phyloP scores from a whole-genome alignment of 2,329 filamentous ascomycete genomes.

The Amylocarpus encephaloides region DNA sequence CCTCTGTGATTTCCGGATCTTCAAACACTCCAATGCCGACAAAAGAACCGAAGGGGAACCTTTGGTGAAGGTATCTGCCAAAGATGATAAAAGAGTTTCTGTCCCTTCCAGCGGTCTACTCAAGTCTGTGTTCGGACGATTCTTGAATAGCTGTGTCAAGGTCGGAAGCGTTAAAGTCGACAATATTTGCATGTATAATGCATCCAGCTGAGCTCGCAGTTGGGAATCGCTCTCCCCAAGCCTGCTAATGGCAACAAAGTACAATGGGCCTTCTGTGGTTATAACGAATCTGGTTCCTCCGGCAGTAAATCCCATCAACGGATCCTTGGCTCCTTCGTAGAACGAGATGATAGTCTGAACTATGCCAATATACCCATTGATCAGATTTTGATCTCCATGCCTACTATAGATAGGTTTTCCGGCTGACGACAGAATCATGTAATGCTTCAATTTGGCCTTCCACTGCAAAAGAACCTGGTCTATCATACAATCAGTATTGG shows the following conservation, averaged over 20 bases:
- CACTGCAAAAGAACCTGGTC: constrained; percentile 56
- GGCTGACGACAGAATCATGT: constrained; percentile 90
- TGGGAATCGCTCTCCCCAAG: constrained; percentile 90
- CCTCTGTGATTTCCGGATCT: constrained; percentile 80
- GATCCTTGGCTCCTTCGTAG: constrained; percentile 75
- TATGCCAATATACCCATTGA: constrained; percentile 91
- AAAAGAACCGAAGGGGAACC: constrained; percentile 86
- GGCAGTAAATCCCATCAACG: constrained; percentile 78
- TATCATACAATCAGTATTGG: constrained; percentile 25
- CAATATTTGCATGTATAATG: constrained; percentile 95
- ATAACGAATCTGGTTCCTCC: constrained; percentile 81
- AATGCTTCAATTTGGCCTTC: constrained; percentile 94
- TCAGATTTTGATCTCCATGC: constrained; percentile 81
- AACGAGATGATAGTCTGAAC: constrained; percentile 98
- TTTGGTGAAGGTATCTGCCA: constrained; percentile 90
- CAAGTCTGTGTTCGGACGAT: constrained; percentile 89
- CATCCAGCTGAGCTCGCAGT: constrained; percentile 80
- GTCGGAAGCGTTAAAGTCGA: constrained; percentile 89
- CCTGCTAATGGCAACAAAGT: constrained; percentile 88
- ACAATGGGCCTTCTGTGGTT: constrained; percentile 75
- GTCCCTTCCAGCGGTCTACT: constrained; percentile 86
- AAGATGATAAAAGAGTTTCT: constrained; percentile 80
- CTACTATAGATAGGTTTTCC: constrained; percentile 97
- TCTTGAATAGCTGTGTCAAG: constrained; percentile 78
- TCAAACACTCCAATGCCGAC: constrained; percentile 89